Evolutionary conservation across 345 rosid genomes (phyloP).

Genomic region (Raphanus sativus): DNA sequence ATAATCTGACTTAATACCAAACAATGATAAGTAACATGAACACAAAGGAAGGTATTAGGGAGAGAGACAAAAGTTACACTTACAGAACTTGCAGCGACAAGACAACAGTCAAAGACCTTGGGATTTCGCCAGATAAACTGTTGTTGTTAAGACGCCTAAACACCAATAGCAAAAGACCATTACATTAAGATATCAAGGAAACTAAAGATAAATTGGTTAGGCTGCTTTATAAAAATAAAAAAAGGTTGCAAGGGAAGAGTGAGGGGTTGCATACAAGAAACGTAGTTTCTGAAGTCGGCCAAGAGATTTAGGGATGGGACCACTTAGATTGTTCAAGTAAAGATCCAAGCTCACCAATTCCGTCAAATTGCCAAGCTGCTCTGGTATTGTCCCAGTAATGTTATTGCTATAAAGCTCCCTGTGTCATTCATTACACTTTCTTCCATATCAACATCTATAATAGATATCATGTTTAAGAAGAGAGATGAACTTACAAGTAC

Average conservation of each 20-base stretch:
- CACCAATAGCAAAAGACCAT: slow-evolving; percentile 21
- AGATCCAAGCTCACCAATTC: slow-evolving; percentile 94
- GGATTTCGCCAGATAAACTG: slow-evolving; percentile 44
- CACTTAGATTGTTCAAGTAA: slow-evolving; percentile 64
- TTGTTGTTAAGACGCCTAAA: slow-evolving; percentile 46
- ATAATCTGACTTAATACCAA: slow-evolving; percentile 9
- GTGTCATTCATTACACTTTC: slow-evolving; percentile 46
- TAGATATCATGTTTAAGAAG: background rate
- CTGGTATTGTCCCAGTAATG: slow-evolving; percentile 67
- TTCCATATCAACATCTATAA: background rate
- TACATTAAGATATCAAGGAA: background rate
- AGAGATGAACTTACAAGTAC: slow-evolving; percentile 70
- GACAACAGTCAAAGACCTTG: slow-evolving; percentile 43
- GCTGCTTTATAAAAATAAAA: background rate
- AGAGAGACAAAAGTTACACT: slow-evolving; percentile 23
- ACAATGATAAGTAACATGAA: slow-evolving; percentile 6
- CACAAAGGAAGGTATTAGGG: slow-evolving; percentile 7
- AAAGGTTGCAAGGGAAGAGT: background rate
- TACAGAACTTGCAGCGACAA: slow-evolving; percentile 39
- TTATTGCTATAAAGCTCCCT: slow-evolving; percentile 85
- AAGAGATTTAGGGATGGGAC: slow-evolving; percentile 60
- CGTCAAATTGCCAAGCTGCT: slow-evolving; percentile 79
- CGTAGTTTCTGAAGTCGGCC: slow-evolving; percentile 62
- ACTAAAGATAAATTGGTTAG: background rate
- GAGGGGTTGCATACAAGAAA: slow-evolving; percentile 57